Base-by-base conservation (phyloP, 495 filamentous ascomycete genomes). In the Thermochaetoides thermophila region DNA sequence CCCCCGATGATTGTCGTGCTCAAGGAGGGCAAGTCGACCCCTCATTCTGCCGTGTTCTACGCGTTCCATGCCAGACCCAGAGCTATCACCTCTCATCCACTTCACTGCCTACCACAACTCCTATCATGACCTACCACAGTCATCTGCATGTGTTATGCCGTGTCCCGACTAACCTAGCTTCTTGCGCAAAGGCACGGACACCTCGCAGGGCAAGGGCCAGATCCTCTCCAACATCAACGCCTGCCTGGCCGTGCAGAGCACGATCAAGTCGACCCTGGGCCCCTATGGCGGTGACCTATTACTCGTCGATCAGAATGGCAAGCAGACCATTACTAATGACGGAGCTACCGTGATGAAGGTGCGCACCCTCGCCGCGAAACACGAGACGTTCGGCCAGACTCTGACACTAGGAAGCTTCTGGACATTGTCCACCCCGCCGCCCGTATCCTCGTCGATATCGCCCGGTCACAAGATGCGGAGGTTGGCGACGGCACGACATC, bases 311-410 rank as follows among this genome's bases (percentile, higher is more conserved):
- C 74, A 70, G 49, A 94, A 95, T 67, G 89, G 89, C 53, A 78
- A 57, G 55, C 84, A 92, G 63, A 97, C 89, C 43, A 95, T 97
- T 49, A 97, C 89, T 30, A 97, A 97, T 57, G 89, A 97, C 71
- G 89, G 89, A 50, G 89, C 89, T 27, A 97, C 89, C 15, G 89
- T 96, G 27, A 97, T 97, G 89, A 95, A 94, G 74, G 84, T 86
- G 52, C 45, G 66, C 44, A 18, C n/a, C n/a, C n/a, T 34, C 10
- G 26, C 18, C 1, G 11, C 23, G 5, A 2, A 1, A 9, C 14
- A 7, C 18, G 13, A 12, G 17, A 14, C 25, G 4, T 27, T 13
- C 3, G 29, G 9, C 12, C 18, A 3, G 34, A 6, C 23, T 20
- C 49, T 50, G 27, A 60, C 32, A 32, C 7, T 15, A 19, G 27